Evolutionary conservation across 1,139 yeast species (phyloP), one percentile per base, ranked within the genome.

Genomic region (Geotrichum siamense): DNA sequence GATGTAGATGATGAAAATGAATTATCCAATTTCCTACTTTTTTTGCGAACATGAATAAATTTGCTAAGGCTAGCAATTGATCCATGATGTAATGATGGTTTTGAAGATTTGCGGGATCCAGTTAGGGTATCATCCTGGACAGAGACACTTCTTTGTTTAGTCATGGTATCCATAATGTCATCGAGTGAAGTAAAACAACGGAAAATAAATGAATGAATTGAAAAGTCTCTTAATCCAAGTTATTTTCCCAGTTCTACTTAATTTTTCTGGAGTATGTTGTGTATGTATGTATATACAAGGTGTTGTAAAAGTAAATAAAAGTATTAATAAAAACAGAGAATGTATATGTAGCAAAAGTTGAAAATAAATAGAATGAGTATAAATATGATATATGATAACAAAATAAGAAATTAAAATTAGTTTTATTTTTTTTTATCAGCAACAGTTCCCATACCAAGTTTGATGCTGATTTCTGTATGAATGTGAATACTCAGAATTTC

Each of bases 81-180:
- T n/a, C 34, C 21, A 16, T 30, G 34, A 30, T 30, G 34, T 5
- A 30, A 12, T 4, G 21, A 13, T 17, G 5, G 34, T 30, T 30
- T 30, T 5, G 31, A 9, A 5, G 31, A 28, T 30, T 30, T 30
- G 10, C 34, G 34, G 17, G 34, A 28, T 6, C n/a, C 15, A 30
- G 15, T 30, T 16, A 30, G 34, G 34, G n/a, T 30, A 21, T 30
- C 34, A 12, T 30, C 34, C n/a, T 30, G 34, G 17, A 30, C 21
- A n/a, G 34, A 30, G 21, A 30, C 34, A 17, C 34, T 30, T 10
- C 34, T 9, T 28, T 28, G 34, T 16, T 30, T 30, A 17, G 34
- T n/a, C 34, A 30, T 30, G 19, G 21, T 30, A 16, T 15, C 34
- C 34, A 30, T 15, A 16, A 30, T 30, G 34, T 5, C 27, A 8